phyloP scores from a whole-genome alignment of 2,329 filamentous ascomycete species.

The Arachnomyces sp. region DNA sequence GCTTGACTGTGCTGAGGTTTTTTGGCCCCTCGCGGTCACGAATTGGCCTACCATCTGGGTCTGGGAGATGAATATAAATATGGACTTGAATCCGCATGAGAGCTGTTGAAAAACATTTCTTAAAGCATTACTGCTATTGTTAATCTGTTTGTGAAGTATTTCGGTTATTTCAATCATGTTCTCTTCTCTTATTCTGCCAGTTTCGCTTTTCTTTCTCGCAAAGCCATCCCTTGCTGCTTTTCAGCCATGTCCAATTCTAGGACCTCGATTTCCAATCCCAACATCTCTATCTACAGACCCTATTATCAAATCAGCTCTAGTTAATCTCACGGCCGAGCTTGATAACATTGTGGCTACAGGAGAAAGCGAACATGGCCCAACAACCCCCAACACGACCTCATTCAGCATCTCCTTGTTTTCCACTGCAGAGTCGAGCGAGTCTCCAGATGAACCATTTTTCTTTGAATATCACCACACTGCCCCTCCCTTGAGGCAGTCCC shows the following conservation, averaged over 20 bases:
- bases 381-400: constrained; percentile 14
- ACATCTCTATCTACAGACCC: constrained; percentile 9
- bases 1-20: too few species aligned
- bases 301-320: constrained; percentile 6
- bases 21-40: too few species aligned
- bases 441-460: constrained; percentile 12
- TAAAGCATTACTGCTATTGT: too few species aligned
- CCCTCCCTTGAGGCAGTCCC: constrained; percentile 7
- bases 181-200: too few species aligned
- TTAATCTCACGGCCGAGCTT: constrained; percentile 1
- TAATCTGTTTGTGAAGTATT: too few species aligned
- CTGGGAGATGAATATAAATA: too few species aligned
- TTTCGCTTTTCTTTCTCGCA: too few species aligned
- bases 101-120: too few species aligned
- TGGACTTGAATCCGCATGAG: too few species aligned
- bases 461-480: constrained; percentile 18
- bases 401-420: constrained; percentile 20
- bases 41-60: too few species aligned
- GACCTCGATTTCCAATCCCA: constrained; percentile 14
- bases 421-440: constrained; percentile 7
- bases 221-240: constrained; percentile 6
- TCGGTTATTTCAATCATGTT: too few species aligned
- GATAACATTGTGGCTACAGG: neutral
- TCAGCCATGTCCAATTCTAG: constrained; percentile 17
- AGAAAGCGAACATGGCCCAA: constrained; percentile 11